Percentiles rank a stretch among this genome's conserved stretches.
These are phyloP conservation scores for Aristolochia californica DNA, from an alignment of 164 flowering plant species.

Conservation along the genomic window DNA sequence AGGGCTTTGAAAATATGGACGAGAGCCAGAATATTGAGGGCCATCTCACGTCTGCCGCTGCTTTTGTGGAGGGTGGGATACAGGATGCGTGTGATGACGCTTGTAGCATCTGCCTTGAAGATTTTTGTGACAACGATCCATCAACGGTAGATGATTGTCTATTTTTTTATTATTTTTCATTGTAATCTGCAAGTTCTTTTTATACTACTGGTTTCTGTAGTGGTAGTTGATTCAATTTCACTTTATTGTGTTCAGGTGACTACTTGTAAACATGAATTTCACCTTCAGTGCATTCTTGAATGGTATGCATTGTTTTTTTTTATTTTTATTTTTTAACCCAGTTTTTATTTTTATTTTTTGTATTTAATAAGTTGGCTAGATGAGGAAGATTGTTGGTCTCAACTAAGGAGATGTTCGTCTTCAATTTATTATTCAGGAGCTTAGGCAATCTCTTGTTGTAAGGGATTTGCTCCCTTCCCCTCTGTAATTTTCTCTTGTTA, in stretches of 20 bases:
- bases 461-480: too few species aligned
- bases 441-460: too few species aligned
- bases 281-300: conserved; percentile 97
- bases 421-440: too few species aligned
- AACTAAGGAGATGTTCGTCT: too few species aligned
- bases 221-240: background rate
- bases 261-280: conserved; percentile 92
- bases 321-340: background rate
- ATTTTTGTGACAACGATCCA: conserved; percentile 74
- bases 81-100: conserved; percentile 98
- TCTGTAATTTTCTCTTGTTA: too few species aligned
- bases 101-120: conserved; percentile 96
- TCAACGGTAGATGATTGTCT: conserved; percentile 43
- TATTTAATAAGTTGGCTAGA: background rate
- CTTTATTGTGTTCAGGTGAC: conserved; percentile 49
- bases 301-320: conserved; percentile 30
- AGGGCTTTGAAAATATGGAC: conserved; percentile 24
- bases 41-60: conserved; percentile 80
- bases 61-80: conserved; percentile 93
- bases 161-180: background rate
- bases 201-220: background rate
- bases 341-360: background rate
- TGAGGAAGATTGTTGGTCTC: too few species aligned
- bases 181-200: background rate
- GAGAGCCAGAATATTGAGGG: conserved; percentile 36